Conservation (phyloP, 345 rosid genomes). For the Tarenaya hassleriana region DNA sequence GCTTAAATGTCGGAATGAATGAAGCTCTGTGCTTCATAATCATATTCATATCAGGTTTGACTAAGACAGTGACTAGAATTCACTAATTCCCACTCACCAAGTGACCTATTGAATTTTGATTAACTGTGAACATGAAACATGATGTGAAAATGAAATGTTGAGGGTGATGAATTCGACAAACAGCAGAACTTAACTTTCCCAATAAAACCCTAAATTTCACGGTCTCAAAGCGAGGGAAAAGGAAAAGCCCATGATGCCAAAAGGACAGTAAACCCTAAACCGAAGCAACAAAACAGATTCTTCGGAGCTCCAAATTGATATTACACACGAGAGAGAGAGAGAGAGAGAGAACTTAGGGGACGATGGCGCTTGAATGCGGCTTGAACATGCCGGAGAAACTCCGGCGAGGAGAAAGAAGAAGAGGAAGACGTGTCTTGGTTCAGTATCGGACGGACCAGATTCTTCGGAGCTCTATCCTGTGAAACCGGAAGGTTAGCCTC, state of each 20-base stretch:
- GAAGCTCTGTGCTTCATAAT: constrained; percentile 1
- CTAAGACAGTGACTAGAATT: too few relatives aligned
- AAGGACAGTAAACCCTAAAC: constrained; percentile 10
- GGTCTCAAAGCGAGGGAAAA: background rate
- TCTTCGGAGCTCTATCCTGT: constrained; percentile 29
- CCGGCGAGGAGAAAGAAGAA: constrained; percentile 53
- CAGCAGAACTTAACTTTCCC: constrained; percentile 10
- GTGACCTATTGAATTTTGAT: background rate
- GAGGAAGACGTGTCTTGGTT: constrained; percentile 47
- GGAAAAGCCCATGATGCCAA: constrained; percentile 2
- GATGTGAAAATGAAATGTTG: background rate
- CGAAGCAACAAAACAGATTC: constrained; percentile 5
- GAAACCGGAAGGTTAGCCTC: constrained; percentile 80
- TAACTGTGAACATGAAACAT: too few relatives aligned
- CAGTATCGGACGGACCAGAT: constrained; percentile 26
- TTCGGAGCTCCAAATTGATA: background rate
- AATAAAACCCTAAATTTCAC: constrained; percentile 15
- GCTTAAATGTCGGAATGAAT: background rate
- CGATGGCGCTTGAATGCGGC: constrained; percentile 98
- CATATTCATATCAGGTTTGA: constrained; percentile 4
- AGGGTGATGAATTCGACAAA: too few relatives aligned
- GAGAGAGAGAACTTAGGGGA: constrained; percentile 44
- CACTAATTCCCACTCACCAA: too few relatives aligned
- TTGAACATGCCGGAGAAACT: constrained; percentile 60
- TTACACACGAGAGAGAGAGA: background rate